Conservation (phyloP, 257 asterid species). For the Sherardia arvensis region DNA sequence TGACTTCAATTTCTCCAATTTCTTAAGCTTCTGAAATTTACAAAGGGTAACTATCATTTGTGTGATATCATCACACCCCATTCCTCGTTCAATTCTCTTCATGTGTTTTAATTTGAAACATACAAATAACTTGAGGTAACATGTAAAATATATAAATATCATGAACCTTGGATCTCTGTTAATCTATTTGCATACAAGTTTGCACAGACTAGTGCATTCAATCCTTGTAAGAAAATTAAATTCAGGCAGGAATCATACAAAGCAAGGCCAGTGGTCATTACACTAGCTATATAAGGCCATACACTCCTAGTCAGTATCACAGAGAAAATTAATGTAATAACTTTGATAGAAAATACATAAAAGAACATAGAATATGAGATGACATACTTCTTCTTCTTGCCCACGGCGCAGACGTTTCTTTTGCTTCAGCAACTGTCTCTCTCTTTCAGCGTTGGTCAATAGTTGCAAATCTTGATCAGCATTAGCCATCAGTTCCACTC, state of each 20-base stretch:
- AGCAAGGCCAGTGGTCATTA: neutral
- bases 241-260: neutral
- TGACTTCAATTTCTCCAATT: conserved; percentile 64
- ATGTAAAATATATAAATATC: neutral
- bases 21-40: conserved; percentile 52
- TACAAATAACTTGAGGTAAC: neutral
- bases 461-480: conserved; percentile 88
- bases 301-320: neutral
- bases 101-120: neutral
- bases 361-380: neutral
- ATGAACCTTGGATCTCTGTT: neutral
- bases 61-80: neutral
- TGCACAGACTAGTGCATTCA: neutral
- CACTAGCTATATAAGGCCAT: neutral
- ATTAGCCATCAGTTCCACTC: conserved; percentile 73
- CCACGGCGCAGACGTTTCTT: conserved; percentile 89
- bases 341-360: neutral
- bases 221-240: neutral
- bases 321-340: neutral
- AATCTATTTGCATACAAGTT: neutral
- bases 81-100: neutral
- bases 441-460: conserved; percentile 76
- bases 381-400: conserved; percentile 80
- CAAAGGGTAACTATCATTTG: conserved; percentile 11
- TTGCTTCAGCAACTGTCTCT: conserved; percentile 69